Base-by-base conservation (phyloP, 1,139 yeast species). In the Torulaspora pretoriensis region DNA sequence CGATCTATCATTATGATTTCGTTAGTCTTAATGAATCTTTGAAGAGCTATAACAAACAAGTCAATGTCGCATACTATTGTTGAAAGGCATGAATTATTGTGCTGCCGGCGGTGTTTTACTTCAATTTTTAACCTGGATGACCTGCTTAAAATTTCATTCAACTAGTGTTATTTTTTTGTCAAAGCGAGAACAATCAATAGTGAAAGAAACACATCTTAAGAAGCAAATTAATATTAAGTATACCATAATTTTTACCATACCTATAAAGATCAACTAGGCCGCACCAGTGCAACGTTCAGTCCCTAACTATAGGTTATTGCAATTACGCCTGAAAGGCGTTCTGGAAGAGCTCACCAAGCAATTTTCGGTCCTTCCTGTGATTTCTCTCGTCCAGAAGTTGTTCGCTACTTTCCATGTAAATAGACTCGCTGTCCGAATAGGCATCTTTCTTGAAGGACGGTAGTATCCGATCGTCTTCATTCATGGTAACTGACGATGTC, bases 11-110 rank as follows among this genome's bases (percentile, higher is more conserved):
- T 12, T 14, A 16, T 8, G n/a, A 3, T n/a, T 16, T 17, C 13
- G 47, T 46, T 46, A 46, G 49, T 43, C 31, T 31, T n/a, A 17
- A 22, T 5, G 13, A 23, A 26, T 16, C 26, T 30, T 29, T 28
- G 17, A 17, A 16, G 8, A 24, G 13, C 12, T 10, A 27, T 10
- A 13, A 16, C 23, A 19, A 29, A 24, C 19, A 8, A 12, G 16
- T 24, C 8, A 14, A 28, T n/a, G 10, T 36, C 25, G 43, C 49
- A 38, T 46, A 46, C 49, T 44, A 38, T 38, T 46, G 31, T 43
- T 38, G 28, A 43, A 46, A 34, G 45, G 38, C 49, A 46, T 46
- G 19, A 17, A 38, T 26, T 30, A 30, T 37, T 28, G 16, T 30
- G 16, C 24, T 38, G 13, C 12, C 14, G 25, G 35, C 26, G 35